Evolutionary conservation across 805 yeast genomes (phyloP), one percentile per base, ranked within the genome.

Genomic region (Schwanniomyces polymorphus): DNA sequence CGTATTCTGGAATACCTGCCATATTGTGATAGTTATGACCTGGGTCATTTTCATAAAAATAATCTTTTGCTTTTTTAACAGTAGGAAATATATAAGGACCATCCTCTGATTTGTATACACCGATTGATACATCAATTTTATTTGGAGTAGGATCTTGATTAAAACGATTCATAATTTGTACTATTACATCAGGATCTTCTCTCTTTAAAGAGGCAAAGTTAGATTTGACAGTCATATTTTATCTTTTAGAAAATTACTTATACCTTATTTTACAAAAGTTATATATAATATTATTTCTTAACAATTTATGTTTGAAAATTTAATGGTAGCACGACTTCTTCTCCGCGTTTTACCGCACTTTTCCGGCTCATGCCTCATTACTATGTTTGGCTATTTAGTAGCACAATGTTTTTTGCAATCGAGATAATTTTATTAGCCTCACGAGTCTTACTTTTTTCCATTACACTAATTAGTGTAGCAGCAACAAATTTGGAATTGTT

Each of bases 21-120:
- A 72, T 71, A 48, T 55, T 59, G 44, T 73, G 73, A 61, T 75
- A 75, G 57, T 72, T 68, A 54, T 74, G 78, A 29, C 78, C 78
- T 3, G 75, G 74, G 47, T 72, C 75, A 38, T 68, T 60, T 10
- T 54, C 50, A 35, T 53, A 51, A 38, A 74, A 61, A 16, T 50
- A 50, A 35, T 60, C 51, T 52, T 74, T 73, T 41, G 78, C 76
- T 43, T 55, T 52, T 21, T 56, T 51, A 25, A 74, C 74, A 28
- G 69, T 56, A 12, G 77, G 77, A 51, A 73, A 70, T 8, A 65
- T 58, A 54, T 63, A 69, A n/a, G 60, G 53, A 2, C 76, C 76
- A 14, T 59, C 57, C 43, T 67, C 75, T 27, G 69, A 66, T 45
- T 72, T 72, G 59, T 73, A 74, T n/a, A 75, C 78, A 11, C 79